Base-by-base conservation (phyloP, 106 monocot genomes). In the Gastrodia elata region DNA sequence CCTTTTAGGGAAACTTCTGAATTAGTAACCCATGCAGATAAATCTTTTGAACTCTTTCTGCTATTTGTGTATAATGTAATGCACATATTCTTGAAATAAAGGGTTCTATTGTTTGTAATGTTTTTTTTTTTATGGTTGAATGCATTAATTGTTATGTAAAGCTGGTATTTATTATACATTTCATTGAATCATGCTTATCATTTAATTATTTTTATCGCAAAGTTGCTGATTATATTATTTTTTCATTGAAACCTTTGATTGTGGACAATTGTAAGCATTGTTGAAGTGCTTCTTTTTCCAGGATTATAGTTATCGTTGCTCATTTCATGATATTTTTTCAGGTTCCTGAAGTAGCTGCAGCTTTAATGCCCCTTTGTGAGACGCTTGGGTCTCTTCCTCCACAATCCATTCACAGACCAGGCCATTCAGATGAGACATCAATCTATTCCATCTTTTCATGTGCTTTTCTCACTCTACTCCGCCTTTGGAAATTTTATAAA, bases 311-410 rank as follows among this genome's bases (percentile, higher is more conserved):
- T 64, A 42, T 40, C n/a, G 39, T 30, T 25, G 18, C 32, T 38
- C 27, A 28, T 27, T 58, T 25, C 57, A 58, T 58, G 57, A 27
- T 58, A 24, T 34, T 27, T 55, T 73, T 46, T 33, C 78, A 95
- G 94, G 75, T 96, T 76, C 96, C 96, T 39, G 92, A 89, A 78
- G 81, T 96, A 76, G 91, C 96, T 64, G 92, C 87, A 38, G 83
- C 83, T 65, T 83, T 96, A 71, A 81, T 92, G 87, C 96, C 92
- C 37, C 81, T 96, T 18, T 96, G 96, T 84, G 96, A 96, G 82
- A 79, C 69, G 32, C 90, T 92, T 85, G 96, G 96, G 22, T 92
- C 96, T 4, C 11, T 92, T 7, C 42, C 86, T 64, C 85, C 92
- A 14, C 77, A 75, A 69, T 75, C 82, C 42, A 82, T 44, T 68